Evolutionary conservation across 2,329 filamentous ascomycete species (phyloP).

Genomic region (Penicillium brasilianum): DNA sequence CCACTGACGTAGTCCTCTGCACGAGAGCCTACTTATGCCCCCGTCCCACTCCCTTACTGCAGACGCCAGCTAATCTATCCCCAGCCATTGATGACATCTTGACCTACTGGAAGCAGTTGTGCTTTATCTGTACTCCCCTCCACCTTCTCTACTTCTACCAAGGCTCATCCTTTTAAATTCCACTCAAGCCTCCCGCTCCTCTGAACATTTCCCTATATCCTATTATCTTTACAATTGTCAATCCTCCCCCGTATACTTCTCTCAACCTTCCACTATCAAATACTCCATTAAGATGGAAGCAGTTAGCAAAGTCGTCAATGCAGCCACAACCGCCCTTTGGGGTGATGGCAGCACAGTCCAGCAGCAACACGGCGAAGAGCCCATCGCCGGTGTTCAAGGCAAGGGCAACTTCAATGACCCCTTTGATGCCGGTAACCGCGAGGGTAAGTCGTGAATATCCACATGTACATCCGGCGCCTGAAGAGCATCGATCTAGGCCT

Average conservation of each 20-base stretch:
- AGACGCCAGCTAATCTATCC: constrained; percentile 9
- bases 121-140: neutral
- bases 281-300: constrained; percentile 62
- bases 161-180: neutral
- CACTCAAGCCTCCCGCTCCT: neutral
- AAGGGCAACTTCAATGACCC: constrained; percentile 71
- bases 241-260: neutral
- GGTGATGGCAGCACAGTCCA: constrained; percentile 43
- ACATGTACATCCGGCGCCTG: neutral
- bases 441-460: constrained; percentile 52
- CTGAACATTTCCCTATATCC: neutral
- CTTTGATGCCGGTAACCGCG: constrained; percentile 78
- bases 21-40: neutral
- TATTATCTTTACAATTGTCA: neutral
- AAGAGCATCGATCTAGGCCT: neutral
- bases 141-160: neutral
- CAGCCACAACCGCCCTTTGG: constrained; percentile 58
- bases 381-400: constrained; percentile 72
- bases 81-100: constrained; percentile 13
- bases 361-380: constrained; percentile 61
- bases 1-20: constrained; percentile 26
- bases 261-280: neutral
- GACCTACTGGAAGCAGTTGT: constrained; percentile 4
- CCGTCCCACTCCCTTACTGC: neutral
- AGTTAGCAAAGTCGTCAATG: constrained; percentile 59